Evolutionary conservation across 768 basidiomycete species (phyloP).

Genomic region (Filobasidium wieringae): DNA sequence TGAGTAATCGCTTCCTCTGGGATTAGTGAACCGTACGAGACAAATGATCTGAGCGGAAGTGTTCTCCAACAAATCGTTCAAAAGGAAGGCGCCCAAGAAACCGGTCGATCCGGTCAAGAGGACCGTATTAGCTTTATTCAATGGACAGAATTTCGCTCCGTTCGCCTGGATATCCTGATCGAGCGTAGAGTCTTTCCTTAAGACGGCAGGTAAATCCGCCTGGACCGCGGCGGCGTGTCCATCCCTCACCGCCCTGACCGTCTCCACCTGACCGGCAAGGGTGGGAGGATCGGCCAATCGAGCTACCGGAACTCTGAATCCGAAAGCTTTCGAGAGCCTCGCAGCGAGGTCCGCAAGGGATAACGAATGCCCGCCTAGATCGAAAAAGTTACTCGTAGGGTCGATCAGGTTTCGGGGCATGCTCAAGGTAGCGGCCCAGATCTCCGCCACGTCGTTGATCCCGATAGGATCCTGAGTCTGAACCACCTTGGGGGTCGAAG

Average conservation of each 20-base stretch:
- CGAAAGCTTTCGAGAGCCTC: slow-evolving; percentile 11
- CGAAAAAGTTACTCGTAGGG: slow-evolving; percentile 13
- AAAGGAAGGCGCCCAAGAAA: slow-evolving; percentile 9
- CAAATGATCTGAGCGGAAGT: slow-evolving; percentile 10
- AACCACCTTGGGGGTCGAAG: too few relatives aligned
- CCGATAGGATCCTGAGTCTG: slow-evolving; percentile 2
- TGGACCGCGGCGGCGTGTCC: slow-evolving; percentile 9
- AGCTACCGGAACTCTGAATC: slow-evolving; percentile 14
- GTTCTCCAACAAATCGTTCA: slow-evolving; percentile 7
- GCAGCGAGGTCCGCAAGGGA: slow-evolving; percentile 11
- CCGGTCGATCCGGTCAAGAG: slow-evolving; percentile 12
- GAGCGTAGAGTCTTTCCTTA: slow-evolving; percentile 3
- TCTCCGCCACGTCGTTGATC: background rate
- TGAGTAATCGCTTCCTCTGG: slow-evolving; percentile 6
- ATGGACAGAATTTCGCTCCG: slow-evolving; percentile 1
- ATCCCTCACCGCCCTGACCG: slow-evolving; percentile 7
- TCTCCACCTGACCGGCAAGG: slow-evolving; percentile 6
- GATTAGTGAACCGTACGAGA: slow-evolving; percentile 13
- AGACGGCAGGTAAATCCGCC: slow-evolving; percentile 13
- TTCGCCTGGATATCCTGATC: slow-evolving; percentile 9
- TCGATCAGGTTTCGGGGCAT: slow-evolving; percentile 11
- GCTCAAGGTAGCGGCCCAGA: slow-evolving; percentile 14
- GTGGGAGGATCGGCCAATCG: slow-evolving; percentile 12
- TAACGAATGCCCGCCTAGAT: slow-evolving; percentile 14
- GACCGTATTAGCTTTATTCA: slow-evolving; percentile 8